Evolutionary conservation across 2,329 filamentous ascomycete species (phyloP).

Genomic region (Spiromastix sp.): DNA sequence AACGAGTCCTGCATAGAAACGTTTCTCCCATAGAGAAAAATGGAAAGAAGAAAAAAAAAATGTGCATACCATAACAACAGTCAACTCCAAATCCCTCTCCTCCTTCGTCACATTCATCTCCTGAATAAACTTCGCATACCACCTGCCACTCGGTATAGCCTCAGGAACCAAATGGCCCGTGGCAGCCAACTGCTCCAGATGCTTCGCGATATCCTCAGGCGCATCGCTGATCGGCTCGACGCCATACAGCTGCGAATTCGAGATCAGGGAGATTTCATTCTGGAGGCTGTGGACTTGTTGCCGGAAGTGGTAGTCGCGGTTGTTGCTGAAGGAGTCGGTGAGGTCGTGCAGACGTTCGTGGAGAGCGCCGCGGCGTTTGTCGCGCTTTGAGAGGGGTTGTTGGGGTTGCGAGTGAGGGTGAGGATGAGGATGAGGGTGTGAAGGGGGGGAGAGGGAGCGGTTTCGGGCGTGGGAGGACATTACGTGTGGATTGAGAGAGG

Average conservation of each 20-base stretch:
- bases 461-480: conserved; percentile 3
- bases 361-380: conserved; percentile 77
- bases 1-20: too few species aligned
- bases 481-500: neutral
- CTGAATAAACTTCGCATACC: conserved; percentile 75
- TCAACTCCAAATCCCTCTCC: conserved; percentile 72
- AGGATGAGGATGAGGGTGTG: conserved; percentile 3
- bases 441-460: conserved; percentile 4
- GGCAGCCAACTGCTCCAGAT: conserved; percentile 47
- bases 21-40: conserved; percentile 3
- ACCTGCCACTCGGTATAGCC: conserved; percentile 59
- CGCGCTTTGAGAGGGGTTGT: conserved; percentile 60
- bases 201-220: conserved; percentile 55
- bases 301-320: conserved; percentile 74
- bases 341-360: conserved; percentile 68
- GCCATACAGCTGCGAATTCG: conserved; percentile 72
- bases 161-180: conserved; percentile 59
- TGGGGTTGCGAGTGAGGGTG: conserved; percentile 4
- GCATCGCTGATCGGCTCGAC: conserved; percentile 56
- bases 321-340: conserved; percentile 65
- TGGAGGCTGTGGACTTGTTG: conserved; percentile 88
- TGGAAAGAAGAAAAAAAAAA: conserved; percentile 1
- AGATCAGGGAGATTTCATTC: conserved; percentile 76
- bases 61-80: conserved; percentile 62
- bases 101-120: conserved; percentile 83